Percentiles rank a stretch among this genome's conserved stretches.
phyloP scores from a whole-genome alignment of 2,329 filamentous ascomycete genomes.

The Aspergillus sp. region DNA sequence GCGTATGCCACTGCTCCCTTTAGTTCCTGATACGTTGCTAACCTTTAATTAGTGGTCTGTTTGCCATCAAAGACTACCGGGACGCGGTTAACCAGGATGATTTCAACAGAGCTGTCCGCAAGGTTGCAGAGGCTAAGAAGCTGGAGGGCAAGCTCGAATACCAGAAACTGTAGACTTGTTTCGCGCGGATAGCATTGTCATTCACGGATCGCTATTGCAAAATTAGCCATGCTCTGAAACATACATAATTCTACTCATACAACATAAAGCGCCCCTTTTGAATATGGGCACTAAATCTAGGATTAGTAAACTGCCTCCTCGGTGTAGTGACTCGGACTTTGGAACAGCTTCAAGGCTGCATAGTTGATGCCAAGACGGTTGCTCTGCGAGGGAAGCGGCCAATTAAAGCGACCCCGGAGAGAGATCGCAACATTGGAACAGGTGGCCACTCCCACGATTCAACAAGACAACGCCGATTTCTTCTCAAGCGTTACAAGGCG shows the following conservation, averaged over 20 bases:
- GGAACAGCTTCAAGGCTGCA: not conserved
- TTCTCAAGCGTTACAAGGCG: not conserved
- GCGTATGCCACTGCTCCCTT: conserved; percentile 67
- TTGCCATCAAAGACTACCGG: conserved; percentile 97
- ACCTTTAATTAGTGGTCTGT: conserved; percentile 70
- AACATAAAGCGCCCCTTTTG: not conserved
- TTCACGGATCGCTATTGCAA: conserved; percentile 22
- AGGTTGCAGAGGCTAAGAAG: conserved; percentile 97
- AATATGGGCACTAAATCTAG: not conserved
- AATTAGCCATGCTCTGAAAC: conserved; percentile 19
- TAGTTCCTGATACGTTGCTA: conserved; percentile 21
- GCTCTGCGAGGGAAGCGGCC: conserved; percentile 7
- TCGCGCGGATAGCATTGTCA: conserved; percentile 20
- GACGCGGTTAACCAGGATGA: conserved; percentile 97
- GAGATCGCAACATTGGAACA: conserved; percentile 17
- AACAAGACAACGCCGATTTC: not conserved
- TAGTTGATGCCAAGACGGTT: conserved; percentile 15
- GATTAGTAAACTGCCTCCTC: not conserved
- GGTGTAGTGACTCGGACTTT: not conserved
- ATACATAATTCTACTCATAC: not conserved
- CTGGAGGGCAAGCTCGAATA: conserved; percentile 98
- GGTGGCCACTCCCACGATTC: conserved; percentile 16
- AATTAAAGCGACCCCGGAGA: conserved; percentile 12
- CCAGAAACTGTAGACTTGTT: conserved; percentile 75
- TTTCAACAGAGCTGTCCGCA: conserved; percentile 98